phyloP scores from a whole-genome alignment of 2,329 filamentous ascomycete genomes.

The Sarocladium kiliense region DNA sequence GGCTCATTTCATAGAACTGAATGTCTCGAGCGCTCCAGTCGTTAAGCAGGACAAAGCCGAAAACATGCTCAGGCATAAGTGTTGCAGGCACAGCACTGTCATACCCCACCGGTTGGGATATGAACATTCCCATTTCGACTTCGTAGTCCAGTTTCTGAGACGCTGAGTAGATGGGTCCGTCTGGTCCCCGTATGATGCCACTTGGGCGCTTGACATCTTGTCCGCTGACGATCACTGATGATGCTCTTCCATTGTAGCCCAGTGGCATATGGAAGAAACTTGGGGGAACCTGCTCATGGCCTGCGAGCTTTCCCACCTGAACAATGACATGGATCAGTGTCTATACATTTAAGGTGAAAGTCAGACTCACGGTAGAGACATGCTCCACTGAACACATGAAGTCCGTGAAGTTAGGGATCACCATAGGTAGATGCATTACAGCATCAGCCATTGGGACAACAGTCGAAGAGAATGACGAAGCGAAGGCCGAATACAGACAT shows the following conservation, averaged over 20 bases:
- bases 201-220: conserved; percentile 13
- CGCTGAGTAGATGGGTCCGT: too few relatives aligned
- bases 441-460: too few relatives aligned
- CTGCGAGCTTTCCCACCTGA: conserved; percentile 15
- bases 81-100: conserved; percentile 32
- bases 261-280: conserved; percentile 43
- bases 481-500: too few relatives aligned
- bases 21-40: conserved; percentile 62
- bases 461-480: too few relatives aligned
- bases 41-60: conserved; percentile 58
- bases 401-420: conserved; percentile 37
- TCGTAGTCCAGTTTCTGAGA: conserved; percentile 33
- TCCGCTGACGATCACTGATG: not conserved
- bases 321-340: conserved; percentile 28
- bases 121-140: conserved; percentile 38
- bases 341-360: too few relatives aligned
- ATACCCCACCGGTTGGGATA: conserved; percentile 34
- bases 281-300: conserved; percentile 32
- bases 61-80: conserved; percentile 53
- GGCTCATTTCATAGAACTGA: conserved; percentile 55
- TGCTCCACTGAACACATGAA: conserved; percentile 51
- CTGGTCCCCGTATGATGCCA: conserved; percentile 30
- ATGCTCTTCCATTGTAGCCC: conserved; percentile 48
- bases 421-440: too few relatives aligned
- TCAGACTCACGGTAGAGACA: conserved; percentile 43